Percentiles rank a stretch among this genome's conserved stretches.
These are phyloP conservation scores for Tulasnella sp. DNA, from an alignment of 768 basidiomycete species.

Conservation along the genomic window DNA sequence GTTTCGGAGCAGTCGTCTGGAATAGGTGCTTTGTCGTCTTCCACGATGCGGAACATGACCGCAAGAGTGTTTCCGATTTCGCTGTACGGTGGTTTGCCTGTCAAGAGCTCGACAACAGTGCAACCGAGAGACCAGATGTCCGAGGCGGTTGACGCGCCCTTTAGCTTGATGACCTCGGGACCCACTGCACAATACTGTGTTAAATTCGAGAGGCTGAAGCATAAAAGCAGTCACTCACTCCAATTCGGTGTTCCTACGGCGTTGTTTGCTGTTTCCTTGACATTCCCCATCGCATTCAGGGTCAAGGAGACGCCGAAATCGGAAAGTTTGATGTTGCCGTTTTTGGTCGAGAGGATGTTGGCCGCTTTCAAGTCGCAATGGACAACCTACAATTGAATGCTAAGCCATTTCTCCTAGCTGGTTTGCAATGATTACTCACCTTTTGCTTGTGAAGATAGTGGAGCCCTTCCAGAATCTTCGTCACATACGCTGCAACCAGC, in stretches of 20 bases:
- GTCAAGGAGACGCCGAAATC: constrained; percentile 98
- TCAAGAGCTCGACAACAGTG: constrained; percentile 90
- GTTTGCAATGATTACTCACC: constrained; percentile 33
- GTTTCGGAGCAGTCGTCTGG: constrained; percentile 75
- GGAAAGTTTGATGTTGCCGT: constrained; percentile 92
- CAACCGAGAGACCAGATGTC: constrained; percentile 97
- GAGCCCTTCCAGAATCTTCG: constrained; percentile 94
- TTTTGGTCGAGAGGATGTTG: constrained; percentile 98
- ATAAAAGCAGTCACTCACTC: constrained; percentile 49
- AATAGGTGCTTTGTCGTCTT: constrained; percentile 82
- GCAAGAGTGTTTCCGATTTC: constrained; percentile 89
- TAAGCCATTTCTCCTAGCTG: background rate
- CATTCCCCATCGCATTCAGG: constrained; percentile 81
- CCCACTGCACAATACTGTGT: constrained; percentile 55
- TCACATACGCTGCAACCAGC: constrained; percentile 87
- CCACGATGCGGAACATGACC: constrained; percentile 97
- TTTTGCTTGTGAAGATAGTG: constrained; percentile 81
- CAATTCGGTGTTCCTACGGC: constrained; percentile 96
- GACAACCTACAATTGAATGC: constrained; percentile 59
- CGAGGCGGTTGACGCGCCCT: constrained; percentile 87
- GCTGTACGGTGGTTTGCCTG: constrained; percentile 86
- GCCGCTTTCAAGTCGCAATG: constrained; percentile 99
- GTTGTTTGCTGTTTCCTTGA: constrained; percentile 48
- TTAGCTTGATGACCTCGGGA: constrained; percentile 93
- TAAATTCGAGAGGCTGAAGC: background rate